phyloP scores from a whole-genome alignment of 108 stramenopile genomes.

The Cylindrotheca fusiformis region DNA sequence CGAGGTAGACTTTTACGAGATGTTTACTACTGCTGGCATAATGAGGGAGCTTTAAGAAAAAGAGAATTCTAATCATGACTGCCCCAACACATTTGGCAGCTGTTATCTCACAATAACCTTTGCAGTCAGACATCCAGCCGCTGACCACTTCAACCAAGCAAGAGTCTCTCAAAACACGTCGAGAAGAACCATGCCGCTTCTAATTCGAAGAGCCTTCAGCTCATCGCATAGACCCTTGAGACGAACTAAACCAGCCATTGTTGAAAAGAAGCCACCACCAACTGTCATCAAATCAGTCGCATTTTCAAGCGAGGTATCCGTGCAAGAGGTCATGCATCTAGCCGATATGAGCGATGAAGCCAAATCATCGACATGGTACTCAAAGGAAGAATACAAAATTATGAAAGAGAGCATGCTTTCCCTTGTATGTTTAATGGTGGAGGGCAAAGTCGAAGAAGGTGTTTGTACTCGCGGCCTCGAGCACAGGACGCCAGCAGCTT shows the following conservation, averaged over 20 bases:
- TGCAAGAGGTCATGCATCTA: conserved; percentile 18
- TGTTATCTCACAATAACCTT: no score
- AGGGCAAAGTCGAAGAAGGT: conserved; percentile 10
- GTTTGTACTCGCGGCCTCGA: conserved; percentile 20
- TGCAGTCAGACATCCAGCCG: no score
- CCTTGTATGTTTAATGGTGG: conserved; percentile 16
- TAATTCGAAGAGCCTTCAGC: neutral
- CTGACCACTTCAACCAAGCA: no score
- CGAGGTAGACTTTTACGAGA: no score
- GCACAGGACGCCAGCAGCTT: conserved; percentile 22
- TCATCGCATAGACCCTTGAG: neutral
- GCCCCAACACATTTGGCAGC: no score
- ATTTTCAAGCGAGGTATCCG: no score
- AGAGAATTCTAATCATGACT: no score
- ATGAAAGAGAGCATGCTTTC: conserved; percentile 8
- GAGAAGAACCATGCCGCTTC: neutral
- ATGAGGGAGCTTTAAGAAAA: no score
- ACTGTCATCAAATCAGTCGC: no score
- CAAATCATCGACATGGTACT: conserved; percentile 14
- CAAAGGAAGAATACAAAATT: conserved; percentile 9
- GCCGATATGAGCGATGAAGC: conserved; percentile 14
- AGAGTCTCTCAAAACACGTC: no score
- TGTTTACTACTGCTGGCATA: no score
- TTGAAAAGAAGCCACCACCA: no score
- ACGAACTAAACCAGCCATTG: neutral